Conservation (phyloP, 148 eudicot species). For the Euryodendron excelsum region DNA sequence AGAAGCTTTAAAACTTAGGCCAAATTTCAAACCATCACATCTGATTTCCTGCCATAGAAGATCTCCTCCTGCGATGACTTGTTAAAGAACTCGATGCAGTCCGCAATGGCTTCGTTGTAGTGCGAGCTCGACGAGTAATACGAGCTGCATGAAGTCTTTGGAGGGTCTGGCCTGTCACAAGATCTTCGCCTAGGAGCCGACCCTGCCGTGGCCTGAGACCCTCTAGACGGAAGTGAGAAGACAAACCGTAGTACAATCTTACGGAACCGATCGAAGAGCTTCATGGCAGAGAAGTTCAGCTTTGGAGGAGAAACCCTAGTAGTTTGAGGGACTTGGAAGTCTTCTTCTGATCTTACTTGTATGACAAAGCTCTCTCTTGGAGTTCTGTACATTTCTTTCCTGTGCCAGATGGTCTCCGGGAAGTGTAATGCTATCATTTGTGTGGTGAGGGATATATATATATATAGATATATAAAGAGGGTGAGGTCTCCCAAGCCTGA, state of each 20-base stretch:
- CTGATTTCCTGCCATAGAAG: conserved; percentile 25
- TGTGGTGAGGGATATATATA: conserved; percentile 27
- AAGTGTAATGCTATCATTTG: conserved; percentile 40
- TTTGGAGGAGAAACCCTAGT: background rate
- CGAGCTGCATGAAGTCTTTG: conserved; percentile 45
- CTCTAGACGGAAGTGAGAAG: conserved; percentile 25
- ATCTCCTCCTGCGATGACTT: conserved; percentile 35
- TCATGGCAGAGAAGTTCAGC: conserved; percentile 32
- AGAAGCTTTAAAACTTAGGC: background rate
- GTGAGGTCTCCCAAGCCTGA: background rate
- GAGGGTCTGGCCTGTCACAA: conserved; percentile 39
- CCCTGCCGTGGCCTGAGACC: background rate
- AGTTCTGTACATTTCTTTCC: background rate
- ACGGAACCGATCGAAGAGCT: conserved; percentile 41
- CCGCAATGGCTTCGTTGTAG: conserved; percentile 58
- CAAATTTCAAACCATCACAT: conserved; percentile 24
- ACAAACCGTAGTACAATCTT: conserved; percentile 39
- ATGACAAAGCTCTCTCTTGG: conserved; percentile 15
- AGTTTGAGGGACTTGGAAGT: background rate
- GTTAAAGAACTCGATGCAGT: conserved; percentile 63
- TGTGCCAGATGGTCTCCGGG: conserved; percentile 15
- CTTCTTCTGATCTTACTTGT: conserved; percentile 8
- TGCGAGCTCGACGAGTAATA: conserved; percentile 48
- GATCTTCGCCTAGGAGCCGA: conserved; percentile 34
- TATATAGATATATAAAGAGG: no score